These are phyloP conservation scores for Vicia villosa DNA, from an alignment of 306 rosid genomes.

Conservation along the genomic window DNA sequence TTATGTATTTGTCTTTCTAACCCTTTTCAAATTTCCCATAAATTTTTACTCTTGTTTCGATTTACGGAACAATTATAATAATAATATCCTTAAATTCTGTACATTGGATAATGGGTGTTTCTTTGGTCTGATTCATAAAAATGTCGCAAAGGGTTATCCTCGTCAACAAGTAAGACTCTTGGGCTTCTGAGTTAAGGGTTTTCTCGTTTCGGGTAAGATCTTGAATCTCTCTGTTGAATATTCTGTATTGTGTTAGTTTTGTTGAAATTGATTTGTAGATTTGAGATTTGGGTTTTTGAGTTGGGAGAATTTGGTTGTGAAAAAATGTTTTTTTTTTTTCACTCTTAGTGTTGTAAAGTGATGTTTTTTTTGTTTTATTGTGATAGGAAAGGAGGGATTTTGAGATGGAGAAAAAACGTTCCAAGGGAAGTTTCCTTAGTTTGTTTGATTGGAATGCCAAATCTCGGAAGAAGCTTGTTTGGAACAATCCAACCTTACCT, in stretches of 20 bases:
- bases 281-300: slow-evolving; percentile 34
- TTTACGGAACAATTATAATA: neutral
- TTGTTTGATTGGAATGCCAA: slow-evolving; percentile 94
- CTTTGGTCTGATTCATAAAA: slow-evolving; percentile 36
- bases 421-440: slow-evolving; percentile 84
- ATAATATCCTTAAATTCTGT: neutral
- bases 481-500: slow-evolving; percentile 46
- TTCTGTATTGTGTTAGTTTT: slow-evolving; percentile 13
- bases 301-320: slow-evolving; percentile 2
- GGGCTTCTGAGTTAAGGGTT: neutral
- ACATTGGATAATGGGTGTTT: slow-evolving; percentile 33
- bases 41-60: neutral
- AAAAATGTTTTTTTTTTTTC: slow-evolving; percentile 24
- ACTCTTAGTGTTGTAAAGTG: slow-evolving; percentile 9
- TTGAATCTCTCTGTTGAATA: slow-evolving; percentile 17
- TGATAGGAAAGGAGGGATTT: slow-evolving; percentile 40
- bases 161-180: neutral
- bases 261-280: neutral
- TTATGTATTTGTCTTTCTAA: neutral
- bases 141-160: slow-evolving; percentile 25
- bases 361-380: neutral
- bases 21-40: slow-evolving; percentile 8
- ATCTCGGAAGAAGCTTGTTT: slow-evolving; percentile 76
- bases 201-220: slow-evolving; percentile 44
- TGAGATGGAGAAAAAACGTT: slow-evolving; percentile 82